Conservation (phyloP, 1,284 basidiomycete genomes). For the Ceratobasidium sp. region DNA sequence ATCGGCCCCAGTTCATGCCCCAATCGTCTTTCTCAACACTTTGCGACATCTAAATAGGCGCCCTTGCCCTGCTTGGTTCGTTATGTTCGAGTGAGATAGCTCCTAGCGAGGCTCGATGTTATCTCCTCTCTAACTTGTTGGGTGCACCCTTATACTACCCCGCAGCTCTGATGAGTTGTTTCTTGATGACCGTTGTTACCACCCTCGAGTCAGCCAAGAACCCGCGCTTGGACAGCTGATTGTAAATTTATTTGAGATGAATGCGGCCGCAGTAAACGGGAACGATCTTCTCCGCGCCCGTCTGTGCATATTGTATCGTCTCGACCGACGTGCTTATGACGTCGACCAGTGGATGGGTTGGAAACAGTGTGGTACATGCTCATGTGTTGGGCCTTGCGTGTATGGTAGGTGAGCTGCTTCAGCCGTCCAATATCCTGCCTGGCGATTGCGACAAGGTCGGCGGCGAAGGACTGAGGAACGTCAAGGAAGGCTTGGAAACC, state of each 20-base stretch:
- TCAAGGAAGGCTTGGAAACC: conserved; percentile 73
- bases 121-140: too few species aligned
- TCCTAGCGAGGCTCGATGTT: too few species aligned
- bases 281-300: conserved; percentile 73
- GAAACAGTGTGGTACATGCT: conserved; percentile 60
- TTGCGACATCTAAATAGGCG: too few species aligned
- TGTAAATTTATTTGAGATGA: too few species aligned
- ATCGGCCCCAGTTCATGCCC: too few species aligned
- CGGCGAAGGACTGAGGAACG: conserved; percentile 59
- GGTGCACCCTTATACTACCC: too few species aligned
- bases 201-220: conserved; percentile 76
- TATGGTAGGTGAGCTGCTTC: conserved; percentile 76
- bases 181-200: conserved; percentile 66
- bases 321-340: conserved; percentile 59
- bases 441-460: conserved; percentile 62
- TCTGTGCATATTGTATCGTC: conserved; percentile 74
- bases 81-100: too few species aligned
- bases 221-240: conserved; percentile 65
- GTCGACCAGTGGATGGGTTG: conserved; percentile 54
- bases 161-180: conserved; percentile 59
- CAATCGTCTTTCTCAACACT: too few species aligned
- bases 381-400: conserved; percentile 73
- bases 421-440: conserved; percentile 68
- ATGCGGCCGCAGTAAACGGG: conserved; percentile 52
- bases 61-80: too few species aligned